Evolutionary conservation across 192 early-diverging fungal species (phyloP).

Genomic region (Mortierella alpina): DNA sequence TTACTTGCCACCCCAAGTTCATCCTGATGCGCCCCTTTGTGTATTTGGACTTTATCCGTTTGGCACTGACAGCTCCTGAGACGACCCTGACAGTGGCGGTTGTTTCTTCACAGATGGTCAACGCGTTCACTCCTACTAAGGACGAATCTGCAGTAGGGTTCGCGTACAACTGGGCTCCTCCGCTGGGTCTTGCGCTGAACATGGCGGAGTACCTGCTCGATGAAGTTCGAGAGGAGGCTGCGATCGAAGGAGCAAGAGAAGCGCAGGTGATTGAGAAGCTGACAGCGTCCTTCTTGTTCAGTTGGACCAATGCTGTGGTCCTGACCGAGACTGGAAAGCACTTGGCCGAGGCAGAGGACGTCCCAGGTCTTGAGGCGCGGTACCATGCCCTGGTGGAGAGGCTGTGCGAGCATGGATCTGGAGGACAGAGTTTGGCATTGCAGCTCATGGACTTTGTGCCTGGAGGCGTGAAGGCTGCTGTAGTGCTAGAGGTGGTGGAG

Average conservation of each 20-base stretch:
- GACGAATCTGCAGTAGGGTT: background rate
- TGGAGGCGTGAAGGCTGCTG: slow-evolving; percentile 13
- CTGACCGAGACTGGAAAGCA: slow-evolving; percentile 7
- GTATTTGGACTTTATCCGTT: slow-evolving; percentile 27
- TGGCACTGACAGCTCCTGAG: slow-evolving; percentile 34
- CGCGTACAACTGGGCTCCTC: slow-evolving; percentile 28
- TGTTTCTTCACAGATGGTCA: background rate
- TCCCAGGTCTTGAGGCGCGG: slow-evolving; percentile 4
- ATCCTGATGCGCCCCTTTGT: slow-evolving; percentile 28
- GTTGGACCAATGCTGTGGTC: slow-evolving; percentile 4
- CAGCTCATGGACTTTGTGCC: slow-evolving; percentile 36
- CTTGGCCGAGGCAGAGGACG: slow-evolving; percentile 26
- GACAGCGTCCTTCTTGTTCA: slow-evolving; percentile 20
- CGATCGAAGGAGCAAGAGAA: slow-evolving; percentile 33
- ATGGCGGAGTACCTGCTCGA: slow-evolving; percentile 40
- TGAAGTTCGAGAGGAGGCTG: slow-evolving; percentile 36
- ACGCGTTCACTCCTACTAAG: slow-evolving; percentile 12
- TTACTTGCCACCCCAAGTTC: slow-evolving; percentile 1
- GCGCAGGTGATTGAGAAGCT: slow-evolving; percentile 40
- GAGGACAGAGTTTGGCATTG: slow-evolving; percentile 42
- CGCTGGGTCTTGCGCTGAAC: slow-evolving; percentile 31
- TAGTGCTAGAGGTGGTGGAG: background rate
- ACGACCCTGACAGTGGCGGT: background rate
- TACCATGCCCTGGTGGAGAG: slow-evolving; percentile 26
- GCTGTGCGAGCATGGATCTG: slow-evolving; percentile 40